A percentile compares a stretch with the other conserved stretches of the same genome.
phyloP scores from a whole-genome alignment of 768 basidiomycete species.

The Lactarius sanguifluus region DNA sequence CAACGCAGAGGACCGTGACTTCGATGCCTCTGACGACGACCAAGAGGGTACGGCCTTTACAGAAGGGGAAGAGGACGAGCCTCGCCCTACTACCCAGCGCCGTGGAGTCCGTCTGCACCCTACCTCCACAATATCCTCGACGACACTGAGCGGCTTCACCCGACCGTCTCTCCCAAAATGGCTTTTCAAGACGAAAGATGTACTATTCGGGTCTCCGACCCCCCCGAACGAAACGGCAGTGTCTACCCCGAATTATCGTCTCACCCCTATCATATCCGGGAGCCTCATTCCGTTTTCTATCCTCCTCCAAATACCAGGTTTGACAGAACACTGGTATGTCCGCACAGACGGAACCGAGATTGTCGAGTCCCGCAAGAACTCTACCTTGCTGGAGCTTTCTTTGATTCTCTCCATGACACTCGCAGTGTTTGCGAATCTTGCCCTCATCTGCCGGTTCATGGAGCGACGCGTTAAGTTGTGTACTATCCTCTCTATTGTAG shows the following conservation, averaged over 20 bases:
- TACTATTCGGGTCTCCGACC: conserved; percentile 29
- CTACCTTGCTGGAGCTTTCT: conserved; percentile 57
- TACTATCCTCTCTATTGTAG: conserved; percentile 63
- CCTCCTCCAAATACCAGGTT: conserved; percentile 77
- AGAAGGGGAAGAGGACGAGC: background rate
- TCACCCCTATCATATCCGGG: conserved; percentile 64
- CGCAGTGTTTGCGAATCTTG: conserved; percentile 65
- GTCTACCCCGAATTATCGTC: conserved; percentile 56
- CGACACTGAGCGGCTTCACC: background rate
- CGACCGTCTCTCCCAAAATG: conserved; percentile 24
- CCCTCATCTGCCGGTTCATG: conserved; percentile 67
- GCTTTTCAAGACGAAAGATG: conserved; percentile 27
- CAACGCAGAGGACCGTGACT: background rate
- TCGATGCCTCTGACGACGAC: conserved; percentile 14
- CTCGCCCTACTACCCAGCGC: background rate
- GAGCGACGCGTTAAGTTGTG: conserved; percentile 62
- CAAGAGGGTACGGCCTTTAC: background rate
- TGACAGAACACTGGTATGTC: conserved; percentile 76
- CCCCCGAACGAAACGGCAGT: conserved; percentile 27
- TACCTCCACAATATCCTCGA: conserved; percentile 2
- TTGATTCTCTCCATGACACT: conserved; percentile 66
- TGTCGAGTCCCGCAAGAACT: conserved; percentile 53
- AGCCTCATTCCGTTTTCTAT: conserved; percentile 74
- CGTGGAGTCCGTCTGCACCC: background rate
- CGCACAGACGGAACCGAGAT: conserved; percentile 47